Percentiles rank a stretch among this genome's conserved stretches.
phyloP scores from a whole-genome alignment of 1,139 yeast species.

The Geotrichum australiense region DNA sequence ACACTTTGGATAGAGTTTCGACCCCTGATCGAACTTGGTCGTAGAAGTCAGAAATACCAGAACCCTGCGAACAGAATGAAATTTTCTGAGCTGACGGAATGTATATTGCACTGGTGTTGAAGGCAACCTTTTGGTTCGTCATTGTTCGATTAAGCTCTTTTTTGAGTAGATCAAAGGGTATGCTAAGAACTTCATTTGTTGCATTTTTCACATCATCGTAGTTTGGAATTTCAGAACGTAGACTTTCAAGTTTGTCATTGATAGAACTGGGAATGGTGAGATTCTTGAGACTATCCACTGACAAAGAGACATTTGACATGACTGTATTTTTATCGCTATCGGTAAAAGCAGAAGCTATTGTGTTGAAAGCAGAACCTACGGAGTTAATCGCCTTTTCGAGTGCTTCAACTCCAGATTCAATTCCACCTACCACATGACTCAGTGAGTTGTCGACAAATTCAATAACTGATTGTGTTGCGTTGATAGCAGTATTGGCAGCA shows the following conservation, averaged over 20 bases:
- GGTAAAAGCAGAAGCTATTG: conserved; percentile 50
- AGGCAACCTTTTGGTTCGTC: conserved; percentile 13
- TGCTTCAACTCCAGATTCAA: conserved; percentile 53
- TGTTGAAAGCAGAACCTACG: conserved; percentile 35
- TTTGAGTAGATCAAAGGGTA: conserved; percentile 50
- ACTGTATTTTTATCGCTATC: conserved; percentile 35
- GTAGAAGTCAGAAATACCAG: conserved; percentile 32
- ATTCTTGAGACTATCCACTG: conserved; percentile 49
- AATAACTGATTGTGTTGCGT: conserved; percentile 60
- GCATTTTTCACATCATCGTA: conserved; percentile 49
- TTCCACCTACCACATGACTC: conserved; percentile 45
- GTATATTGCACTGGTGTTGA: conserved; percentile 17
- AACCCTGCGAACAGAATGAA: conserved; percentile 24
- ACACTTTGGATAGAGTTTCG: conserved; percentile 33
- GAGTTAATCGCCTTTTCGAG: conserved; percentile 46
- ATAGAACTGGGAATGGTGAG: conserved; percentile 59
- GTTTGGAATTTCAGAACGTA: conserved; percentile 47
- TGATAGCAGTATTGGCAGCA: conserved; percentile 63
- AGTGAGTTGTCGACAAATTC: conserved; percentile 55
- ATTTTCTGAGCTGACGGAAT: conserved; percentile 16
- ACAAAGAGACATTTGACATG: conserved; percentile 43
- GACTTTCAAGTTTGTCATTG: conserved; percentile 43
- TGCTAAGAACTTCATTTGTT: conserved; percentile 41
- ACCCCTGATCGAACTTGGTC: conserved; percentile 31
- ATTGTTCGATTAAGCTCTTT: conserved; percentile 32